Evolutionary conservation across 345 rosid species (phyloP).

Genomic region (Murraya koenigii): DNA sequence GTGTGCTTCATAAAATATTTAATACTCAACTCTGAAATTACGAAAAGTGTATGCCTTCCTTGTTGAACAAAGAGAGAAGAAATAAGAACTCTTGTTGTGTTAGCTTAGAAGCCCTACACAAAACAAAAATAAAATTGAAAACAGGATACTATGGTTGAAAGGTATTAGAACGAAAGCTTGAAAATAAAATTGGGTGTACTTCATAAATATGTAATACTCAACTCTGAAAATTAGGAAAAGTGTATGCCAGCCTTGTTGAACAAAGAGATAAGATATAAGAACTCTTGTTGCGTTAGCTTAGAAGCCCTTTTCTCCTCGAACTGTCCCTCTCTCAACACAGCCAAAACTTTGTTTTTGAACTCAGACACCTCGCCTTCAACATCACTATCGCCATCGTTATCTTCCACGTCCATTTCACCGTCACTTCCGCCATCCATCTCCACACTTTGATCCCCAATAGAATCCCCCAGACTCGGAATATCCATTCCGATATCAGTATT

Average conservation of each 20-base stretch:
- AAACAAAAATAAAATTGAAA: too few relatives aligned
- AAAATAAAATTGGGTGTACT: background rate
- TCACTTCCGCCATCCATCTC: slow-evolving; percentile 48
- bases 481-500: slow-evolving; percentile 26
- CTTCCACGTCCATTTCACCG: slow-evolving; percentile 34
- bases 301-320: slow-evolving; percentile 80
- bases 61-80: slow-evolving; percentile 78
- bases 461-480: slow-evolving; percentile 23
- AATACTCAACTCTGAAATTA: slow-evolving; percentile 16
- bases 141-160: background rate
- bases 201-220: background rate
- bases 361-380: slow-evolving; percentile 50
- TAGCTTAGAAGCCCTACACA: slow-evolving; percentile 58
- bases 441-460: slow-evolving; percentile 46
- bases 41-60: slow-evolving; percentile 78
- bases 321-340: slow-evolving; percentile 62
- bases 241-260: slow-evolving; percentile 89
- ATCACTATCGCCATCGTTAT: slow-evolving; percentile 41
- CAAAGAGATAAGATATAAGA: slow-evolving; percentile 70
- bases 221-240: slow-evolving; percentile 40
- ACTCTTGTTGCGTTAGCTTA: slow-evolving; percentile 74
- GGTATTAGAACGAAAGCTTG: too few relatives aligned
- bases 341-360: slow-evolving; percentile 65
- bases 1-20: background rate
- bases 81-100: slow-evolving; percentile 79